These are phyloP conservation scores for Populus euphratica DNA, from an alignment of 345 rosid genomes.

Conservation along the genomic window DNA sequence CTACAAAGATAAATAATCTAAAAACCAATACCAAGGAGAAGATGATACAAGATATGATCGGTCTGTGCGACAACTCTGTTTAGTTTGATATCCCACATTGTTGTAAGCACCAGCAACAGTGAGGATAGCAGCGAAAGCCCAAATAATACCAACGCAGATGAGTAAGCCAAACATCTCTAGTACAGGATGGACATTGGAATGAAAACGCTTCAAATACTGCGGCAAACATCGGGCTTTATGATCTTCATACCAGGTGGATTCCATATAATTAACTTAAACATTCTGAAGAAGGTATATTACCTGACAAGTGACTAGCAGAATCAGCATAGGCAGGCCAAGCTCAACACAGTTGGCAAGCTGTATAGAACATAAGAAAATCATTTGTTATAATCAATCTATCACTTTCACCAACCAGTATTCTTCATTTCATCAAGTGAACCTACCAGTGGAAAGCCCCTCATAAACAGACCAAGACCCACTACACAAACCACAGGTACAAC, in stretches of 20 bases:
- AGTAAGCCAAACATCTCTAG: slow-evolving; percentile 89
- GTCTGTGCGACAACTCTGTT: slow-evolving; percentile 80
- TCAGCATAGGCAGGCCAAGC: slow-evolving; percentile 92
- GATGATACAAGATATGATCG: slow-evolving; percentile 63
- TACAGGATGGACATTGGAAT: slow-evolving; percentile 24
- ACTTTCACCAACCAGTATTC: background rate
- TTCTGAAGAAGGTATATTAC: slow-evolving; percentile 28
- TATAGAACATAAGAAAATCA: slow-evolving; percentile 2
- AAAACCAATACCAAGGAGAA: slow-evolving; percentile 67
- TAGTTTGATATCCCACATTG: slow-evolving; percentile 51
- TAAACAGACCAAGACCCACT: slow-evolving; percentile 82
- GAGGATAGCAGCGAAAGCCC: slow-evolving; percentile 94
- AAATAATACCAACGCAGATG: slow-evolving; percentile 66
- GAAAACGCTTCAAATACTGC: slow-evolving; percentile 61
- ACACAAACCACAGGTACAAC: slow-evolving; percentile 72
- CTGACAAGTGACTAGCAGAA: slow-evolving; percentile 66
- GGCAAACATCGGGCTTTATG: slow-evolving; percentile 18
- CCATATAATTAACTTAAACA: background rate
- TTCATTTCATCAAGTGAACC: slow-evolving; percentile 14
- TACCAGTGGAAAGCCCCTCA: slow-evolving; percentile 91
- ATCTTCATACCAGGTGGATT: background rate
- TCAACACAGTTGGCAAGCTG: slow-evolving; percentile 94
- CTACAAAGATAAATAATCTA: slow-evolving; percentile 6
- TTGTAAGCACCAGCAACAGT: slow-evolving; percentile 94
- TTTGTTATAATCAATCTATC: background rate